Conservation (phyloP, 192 early-diverging fungal species). For the Funneliformis mosseae region DNA sequence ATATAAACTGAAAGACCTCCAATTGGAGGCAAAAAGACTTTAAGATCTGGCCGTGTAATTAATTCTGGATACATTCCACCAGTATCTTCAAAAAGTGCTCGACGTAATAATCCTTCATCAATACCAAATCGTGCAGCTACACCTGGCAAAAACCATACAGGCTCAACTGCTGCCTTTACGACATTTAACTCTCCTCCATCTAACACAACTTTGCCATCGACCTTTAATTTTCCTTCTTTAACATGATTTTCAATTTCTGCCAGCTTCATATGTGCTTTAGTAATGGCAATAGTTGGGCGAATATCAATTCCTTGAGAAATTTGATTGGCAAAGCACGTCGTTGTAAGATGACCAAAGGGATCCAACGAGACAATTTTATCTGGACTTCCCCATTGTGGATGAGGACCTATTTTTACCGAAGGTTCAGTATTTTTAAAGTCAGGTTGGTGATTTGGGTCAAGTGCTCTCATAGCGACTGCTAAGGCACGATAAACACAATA, state of each 20-base stretch:
- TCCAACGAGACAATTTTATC: constrained; percentile 93
- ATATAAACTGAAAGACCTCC: constrained; percentile 93
- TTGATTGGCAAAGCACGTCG: constrained; percentile 60
- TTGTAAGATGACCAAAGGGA: constrained; percentile 85
- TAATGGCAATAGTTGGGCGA: constrained; percentile 90
- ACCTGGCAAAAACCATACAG: constrained; percentile 94
- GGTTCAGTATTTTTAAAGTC: constrained; percentile 89
- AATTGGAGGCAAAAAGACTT: constrained; percentile 93
- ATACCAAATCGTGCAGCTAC: constrained; percentile 88
- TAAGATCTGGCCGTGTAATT: constrained; percentile 88
- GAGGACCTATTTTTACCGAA: constrained; percentile 77
- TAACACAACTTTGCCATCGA: constrained; percentile 85
- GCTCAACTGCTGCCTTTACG: constrained; percentile 91
- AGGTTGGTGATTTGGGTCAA: constrained; percentile 79
- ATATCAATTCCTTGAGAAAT: constrained; percentile 76
- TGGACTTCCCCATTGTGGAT: constrained; percentile 78
- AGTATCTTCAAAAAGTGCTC: constrained; percentile 87
- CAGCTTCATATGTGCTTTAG: constrained; percentile 93
- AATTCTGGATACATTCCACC: constrained; percentile 97
- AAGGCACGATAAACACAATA: constrained; percentile 92
- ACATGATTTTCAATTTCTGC: constrained; percentile 84
- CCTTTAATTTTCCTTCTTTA: constrained; percentile 57
- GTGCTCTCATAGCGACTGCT: constrained; percentile 87
- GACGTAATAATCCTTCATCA: constrained; percentile 79
- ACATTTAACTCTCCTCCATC: constrained; percentile 85